Conservation (phyloP, 768 basidiomycete genomes). For the Pleurotus salmoneostramineus region DNA sequence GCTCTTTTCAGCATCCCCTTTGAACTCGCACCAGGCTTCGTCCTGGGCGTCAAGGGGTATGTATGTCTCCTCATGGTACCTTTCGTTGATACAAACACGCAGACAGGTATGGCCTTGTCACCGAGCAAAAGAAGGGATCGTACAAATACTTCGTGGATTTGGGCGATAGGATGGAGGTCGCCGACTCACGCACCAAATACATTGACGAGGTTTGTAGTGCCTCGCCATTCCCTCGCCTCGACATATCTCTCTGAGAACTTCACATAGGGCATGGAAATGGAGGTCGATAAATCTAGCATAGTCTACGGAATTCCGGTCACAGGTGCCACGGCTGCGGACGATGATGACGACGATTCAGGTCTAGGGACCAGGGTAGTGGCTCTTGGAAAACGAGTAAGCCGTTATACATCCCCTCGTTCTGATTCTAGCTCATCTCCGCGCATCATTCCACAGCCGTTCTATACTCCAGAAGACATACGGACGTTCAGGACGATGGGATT, state of each 20-base stretch:
- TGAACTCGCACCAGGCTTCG: conserved; percentile 67
- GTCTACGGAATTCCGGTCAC: conserved; percentile 36
- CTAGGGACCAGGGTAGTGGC: conserved; percentile 41
- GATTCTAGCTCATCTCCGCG: background rate
- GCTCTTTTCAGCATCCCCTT: conserved; percentile 81
- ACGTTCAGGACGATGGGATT: conserved; percentile 80
- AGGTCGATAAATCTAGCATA: conserved; percentile 41
- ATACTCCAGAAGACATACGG: conserved; percentile 76
- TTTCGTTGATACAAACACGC: background rate
- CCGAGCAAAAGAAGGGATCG: conserved; percentile 79
- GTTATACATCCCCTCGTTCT: background rate
- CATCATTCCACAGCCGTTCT: conserved; percentile 58
- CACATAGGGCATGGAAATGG: conserved; percentile 38
- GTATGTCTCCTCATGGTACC: conserved; percentile 15
- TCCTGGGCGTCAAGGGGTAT: conserved; percentile 81
- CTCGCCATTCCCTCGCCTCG: background rate
- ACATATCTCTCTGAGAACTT: background rate
- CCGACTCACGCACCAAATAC: conserved; percentile 63
- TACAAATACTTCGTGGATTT: conserved; percentile 83
- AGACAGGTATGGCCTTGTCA: conserved; percentile 79
- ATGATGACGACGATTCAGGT: conserved; percentile 35
- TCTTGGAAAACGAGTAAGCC: conserved; percentile 46
- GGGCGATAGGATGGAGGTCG: conserved; percentile 76
- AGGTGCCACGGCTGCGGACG: conserved; percentile 27
- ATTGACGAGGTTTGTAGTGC: conserved; percentile 61